phyloP scores from a whole-genome alignment of 2,329 filamentous ascomycete genomes.

The Fusarium graminum region DNA sequence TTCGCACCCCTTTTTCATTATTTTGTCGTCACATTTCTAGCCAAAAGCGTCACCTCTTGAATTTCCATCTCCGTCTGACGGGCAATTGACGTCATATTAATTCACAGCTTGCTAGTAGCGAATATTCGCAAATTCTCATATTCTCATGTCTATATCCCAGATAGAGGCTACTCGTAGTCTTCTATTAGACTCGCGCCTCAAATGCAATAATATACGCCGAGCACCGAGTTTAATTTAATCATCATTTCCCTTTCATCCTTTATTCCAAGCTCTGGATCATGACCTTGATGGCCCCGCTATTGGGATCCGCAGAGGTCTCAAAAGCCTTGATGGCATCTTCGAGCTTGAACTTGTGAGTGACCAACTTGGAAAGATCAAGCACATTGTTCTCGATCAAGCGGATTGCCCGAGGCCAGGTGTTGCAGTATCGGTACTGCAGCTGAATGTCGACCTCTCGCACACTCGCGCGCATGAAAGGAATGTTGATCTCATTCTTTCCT shows the following conservation, averaged over 20 bases:
- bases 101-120: neutral
- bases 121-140: constrained; percentile 19
- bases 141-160: constrained; percentile 43
- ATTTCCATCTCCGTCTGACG: neutral
- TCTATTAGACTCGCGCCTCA: constrained; percentile 38
- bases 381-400: constrained; percentile 86
- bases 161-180: constrained; percentile 29
- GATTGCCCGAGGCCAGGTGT: constrained; percentile 96
- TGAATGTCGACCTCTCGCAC: constrained; percentile 94
- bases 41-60: neutral
- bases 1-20: neutral
- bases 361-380: constrained; percentile 82
- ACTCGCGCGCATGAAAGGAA: constrained; percentile 94
- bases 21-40: neutral
- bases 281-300: constrained; percentile 97
- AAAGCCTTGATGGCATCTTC: constrained; percentile 93
- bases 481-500: constrained; percentile 93
- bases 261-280: constrained; percentile 83
- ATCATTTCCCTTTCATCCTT: constrained; percentile 20
- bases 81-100: constrained; percentile 9
- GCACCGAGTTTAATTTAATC: constrained; percentile 39
- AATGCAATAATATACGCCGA: constrained; percentile 46
- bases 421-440: constrained; percentile 96
- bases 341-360: constrained; percentile 87
- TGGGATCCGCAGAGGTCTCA: constrained; percentile 86